These are phyloP conservation scores for Penicillium roqueforti DNA, from an alignment of 495 filamentous ascomycete species.

Conservation along the genomic window DNA sequence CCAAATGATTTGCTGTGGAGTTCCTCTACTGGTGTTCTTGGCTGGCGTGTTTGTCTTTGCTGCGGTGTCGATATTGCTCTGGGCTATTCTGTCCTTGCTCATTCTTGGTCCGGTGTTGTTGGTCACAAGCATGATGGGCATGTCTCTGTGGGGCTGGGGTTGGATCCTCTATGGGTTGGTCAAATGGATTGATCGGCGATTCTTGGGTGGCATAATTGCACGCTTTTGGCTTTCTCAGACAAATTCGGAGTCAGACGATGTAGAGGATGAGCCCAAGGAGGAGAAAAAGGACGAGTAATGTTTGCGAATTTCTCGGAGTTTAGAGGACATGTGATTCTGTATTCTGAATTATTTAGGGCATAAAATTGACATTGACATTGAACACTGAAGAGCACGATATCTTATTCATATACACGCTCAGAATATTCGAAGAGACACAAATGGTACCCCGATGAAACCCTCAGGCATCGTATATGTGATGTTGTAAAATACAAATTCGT, in stretches of 20 bases:
- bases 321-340: not conserved
- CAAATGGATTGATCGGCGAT: conserved; percentile 33
- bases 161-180: conserved; percentile 39
- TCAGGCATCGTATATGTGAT: conserved; percentile 33
- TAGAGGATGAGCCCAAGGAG: not conserved
- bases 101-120: conserved; percentile 37
- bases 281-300: conserved; percentile 2
- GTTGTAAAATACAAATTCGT: conserved; percentile 37
- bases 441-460: conserved; percentile 23
- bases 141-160: conserved; percentile 40
- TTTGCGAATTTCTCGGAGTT: not conserved
- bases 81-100: conserved; percentile 32
- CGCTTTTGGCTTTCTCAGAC: conserved; percentile 28
- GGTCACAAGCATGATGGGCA: conserved; percentile 36
- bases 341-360: not conserved
- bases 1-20: conserved; percentile 37
- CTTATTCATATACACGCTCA: not conserved
- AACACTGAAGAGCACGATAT: not conserved
- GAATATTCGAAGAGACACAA: conserved; percentile 24
- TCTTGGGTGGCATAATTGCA: conserved; percentile 32
- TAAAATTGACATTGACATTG: not conserved
- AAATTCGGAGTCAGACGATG: conserved; percentile 4
- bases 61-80: conserved; percentile 32
- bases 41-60: conserved; percentile 36
- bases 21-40: conserved; percentile 35